Evolutionary conservation across 768 basidiomycete genomes (phyloP).

Genomic region (Tulasnella sp.): DNA sequence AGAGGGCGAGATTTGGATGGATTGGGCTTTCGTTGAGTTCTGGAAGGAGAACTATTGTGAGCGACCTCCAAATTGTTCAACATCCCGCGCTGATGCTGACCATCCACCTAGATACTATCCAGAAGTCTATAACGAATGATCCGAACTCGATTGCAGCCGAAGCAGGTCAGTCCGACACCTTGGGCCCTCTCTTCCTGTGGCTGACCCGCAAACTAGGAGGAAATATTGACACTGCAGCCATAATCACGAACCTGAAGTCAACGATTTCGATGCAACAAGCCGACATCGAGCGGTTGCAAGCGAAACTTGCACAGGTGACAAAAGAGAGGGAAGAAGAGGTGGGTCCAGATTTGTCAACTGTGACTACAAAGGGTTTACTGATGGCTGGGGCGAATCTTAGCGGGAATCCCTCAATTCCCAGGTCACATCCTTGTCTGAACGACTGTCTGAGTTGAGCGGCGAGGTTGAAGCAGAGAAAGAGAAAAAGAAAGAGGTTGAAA

Average conservation of each 20-base stretch:
- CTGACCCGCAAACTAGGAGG: conserved; percentile 16
- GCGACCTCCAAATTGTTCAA: conserved; percentile 28
- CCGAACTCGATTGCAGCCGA: conserved; percentile 57
- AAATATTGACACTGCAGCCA: conserved; percentile 63
- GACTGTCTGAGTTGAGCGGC: conserved; percentile 24
- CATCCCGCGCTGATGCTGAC: neutral
- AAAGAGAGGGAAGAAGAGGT: conserved; percentile 36
- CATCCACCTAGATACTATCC: conserved; percentile 53
- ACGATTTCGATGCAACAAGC: conserved; percentile 70
- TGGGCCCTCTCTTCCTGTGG: neutral
- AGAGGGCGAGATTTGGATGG: conserved; percentile 79
- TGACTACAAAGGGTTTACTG: neutral
- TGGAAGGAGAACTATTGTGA: conserved; percentile 97
- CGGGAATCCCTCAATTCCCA: conserved; percentile 41
- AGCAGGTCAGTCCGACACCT: conserved; percentile 40
- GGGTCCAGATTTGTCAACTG: conserved; percentile 19
- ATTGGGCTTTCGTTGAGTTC: conserved; percentile 97
- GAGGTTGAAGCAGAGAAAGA: conserved; percentile 48
- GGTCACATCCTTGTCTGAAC: conserved; percentile 39
- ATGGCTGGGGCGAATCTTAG: conserved; percentile 28
- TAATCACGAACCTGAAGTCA: conserved; percentile 76
- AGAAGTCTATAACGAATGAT: conserved; percentile 61
- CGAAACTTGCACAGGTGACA: conserved; percentile 44
- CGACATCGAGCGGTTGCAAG: conserved; percentile 56
- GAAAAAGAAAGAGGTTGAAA: conserved; percentile 75